Evolutionary conservation across 352 stramenopile genomes (phyloP), one percentile per base, ranked within the genome.

Genomic region (Phytophthora kernoviae): DNA sequence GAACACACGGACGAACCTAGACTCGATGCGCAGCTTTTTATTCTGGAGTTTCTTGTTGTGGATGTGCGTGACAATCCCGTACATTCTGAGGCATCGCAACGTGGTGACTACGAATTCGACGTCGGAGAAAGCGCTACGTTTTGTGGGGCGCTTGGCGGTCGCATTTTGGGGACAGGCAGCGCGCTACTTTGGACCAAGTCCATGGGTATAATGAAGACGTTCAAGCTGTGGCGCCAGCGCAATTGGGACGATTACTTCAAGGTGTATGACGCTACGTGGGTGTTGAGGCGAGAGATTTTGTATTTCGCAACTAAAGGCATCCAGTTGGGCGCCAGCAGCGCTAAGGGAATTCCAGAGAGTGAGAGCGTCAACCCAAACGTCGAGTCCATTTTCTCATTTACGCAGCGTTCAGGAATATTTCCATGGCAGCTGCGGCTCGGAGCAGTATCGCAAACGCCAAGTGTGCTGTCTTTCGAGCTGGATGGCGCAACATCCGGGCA

Each of bases 171-270:
- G 4, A 77, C 75, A 2, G 65, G 88, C 32, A 81, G 71, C 8
- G 84, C 84, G 7, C 71, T 91, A 53, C 70, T 90, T 11, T 96
- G 86, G 82, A 74, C 75, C 2, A 76, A 81, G 24, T 74, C 87
- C 33, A 90, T 89, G 62, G 71, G 76, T 12, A 70, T 88, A 11
- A 53, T 73, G 4, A 80, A 75, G 39, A 88, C 85, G 15, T 92
- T 87, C 58, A 70, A 75, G 36, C 58, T 96, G 21, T 96, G 87
- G 87, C 76, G 79, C 21, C 74, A 88, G 42, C 83, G 79, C 5
- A 88, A 90, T 39, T 96, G 86, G 84, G 87, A 96, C 55, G 81
- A 90, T 51, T 93, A 93, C 57, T 81, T 96, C 32, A 91, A 93
- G 51, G 72, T 91, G 20, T 88, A 96, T 58, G 87, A 93, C 36